Percentiles rank a stretch among this genome's conserved stretches.
Conservation (phyloP, 257 asterid genomes). For the Solanum habrochaites region DNA sequence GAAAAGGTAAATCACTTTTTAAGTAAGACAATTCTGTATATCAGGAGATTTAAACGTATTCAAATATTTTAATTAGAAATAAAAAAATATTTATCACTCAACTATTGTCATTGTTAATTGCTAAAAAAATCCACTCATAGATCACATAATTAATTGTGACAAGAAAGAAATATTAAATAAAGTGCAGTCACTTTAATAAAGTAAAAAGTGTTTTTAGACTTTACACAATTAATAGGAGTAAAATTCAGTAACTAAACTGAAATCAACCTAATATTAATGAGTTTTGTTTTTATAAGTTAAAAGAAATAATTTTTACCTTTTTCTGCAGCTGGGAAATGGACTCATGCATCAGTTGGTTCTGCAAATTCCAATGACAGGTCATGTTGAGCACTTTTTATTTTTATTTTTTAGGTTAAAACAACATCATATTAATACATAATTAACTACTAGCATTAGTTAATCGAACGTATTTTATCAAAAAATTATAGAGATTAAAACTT, state of each 20-base stretch:
- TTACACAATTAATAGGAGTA: not conserved
- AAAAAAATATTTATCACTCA: no score
- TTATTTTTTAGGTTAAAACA: not conserved
- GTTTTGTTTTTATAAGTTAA: not conserved
- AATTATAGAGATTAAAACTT: not conserved
- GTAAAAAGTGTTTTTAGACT: not conserved
- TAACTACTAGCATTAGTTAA: not conserved
- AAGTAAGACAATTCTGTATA: fast-evolving
- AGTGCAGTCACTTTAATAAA: not conserved
- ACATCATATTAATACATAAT: not conserved
- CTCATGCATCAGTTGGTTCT: constrained; percentile 75
- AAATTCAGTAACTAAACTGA: no score
- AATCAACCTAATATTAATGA: no score
- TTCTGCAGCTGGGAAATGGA: constrained; percentile 60
- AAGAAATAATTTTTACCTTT: constrained; percentile 27
- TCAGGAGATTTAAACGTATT: fast-evolving
- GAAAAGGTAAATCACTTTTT: fast-evolving
- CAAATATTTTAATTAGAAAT: fast-evolving
- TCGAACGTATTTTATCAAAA: not conserved
- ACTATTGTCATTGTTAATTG: not conserved
- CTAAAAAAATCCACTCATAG: not conserved
- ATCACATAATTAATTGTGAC: not conserved
- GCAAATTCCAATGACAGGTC: not conserved
- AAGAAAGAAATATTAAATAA: not conserved
- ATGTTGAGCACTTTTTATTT: not conserved